A percentile compares a stretch with the other conserved stretches of the same genome.
Evolutionary conservation across 2,329 filamentous ascomycete species (phyloP).

Genomic region (Curvularia spicifera): DNA sequence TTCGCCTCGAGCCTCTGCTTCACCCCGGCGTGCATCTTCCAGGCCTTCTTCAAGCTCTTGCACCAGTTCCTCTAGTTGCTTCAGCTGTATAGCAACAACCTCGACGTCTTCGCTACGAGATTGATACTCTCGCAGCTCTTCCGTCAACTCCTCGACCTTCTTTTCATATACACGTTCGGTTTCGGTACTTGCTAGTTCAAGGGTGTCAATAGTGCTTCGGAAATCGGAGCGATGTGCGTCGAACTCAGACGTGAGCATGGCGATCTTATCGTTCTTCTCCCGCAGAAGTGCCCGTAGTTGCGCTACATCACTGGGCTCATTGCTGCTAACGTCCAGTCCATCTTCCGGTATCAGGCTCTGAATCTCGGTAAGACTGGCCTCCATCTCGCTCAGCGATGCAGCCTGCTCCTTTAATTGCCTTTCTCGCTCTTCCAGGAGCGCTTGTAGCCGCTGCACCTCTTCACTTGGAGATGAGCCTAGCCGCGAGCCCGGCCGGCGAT

Average conservation of each 20-base stretch:
- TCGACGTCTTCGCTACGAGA: slow-evolving; percentile 88
- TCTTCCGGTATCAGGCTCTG: slow-evolving; percentile 70
- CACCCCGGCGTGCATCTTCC: slow-evolving; percentile 90
- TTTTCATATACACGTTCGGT: slow-evolving; percentile 96
- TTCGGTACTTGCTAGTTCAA: slow-evolving; percentile 94
- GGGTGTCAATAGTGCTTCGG: slow-evolving; percentile 91
- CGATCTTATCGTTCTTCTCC: slow-evolving; percentile 97
- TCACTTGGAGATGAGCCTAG: slow-evolving; percentile 56
- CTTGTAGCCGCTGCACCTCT: slow-evolving; percentile 74
- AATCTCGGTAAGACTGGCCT: slow-evolving; percentile 82
- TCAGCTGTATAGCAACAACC: slow-evolving; percentile 86
- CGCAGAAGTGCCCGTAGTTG: slow-evolving; percentile 82
- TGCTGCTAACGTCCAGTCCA: slow-evolving; percentile 57
- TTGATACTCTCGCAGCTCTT: slow-evolving; percentile 82
- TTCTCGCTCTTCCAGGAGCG: slow-evolving; percentile 82
- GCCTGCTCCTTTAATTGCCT: slow-evolving; percentile 89
- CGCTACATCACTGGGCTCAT: slow-evolving; percentile 66
- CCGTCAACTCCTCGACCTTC: slow-evolving; percentile 83
- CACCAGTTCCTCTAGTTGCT: slow-evolving; percentile 93
- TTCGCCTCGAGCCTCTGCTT: slow-evolving; percentile 93
- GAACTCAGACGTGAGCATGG: slow-evolving; percentile 90
- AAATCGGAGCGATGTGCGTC: slow-evolving; percentile 95
- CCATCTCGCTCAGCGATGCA: slow-evolving; percentile 84
- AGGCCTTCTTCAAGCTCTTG: slow-evolving; percentile 96
- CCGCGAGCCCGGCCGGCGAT: slow-evolving; percentile 35